Base-by-base conservation (phyloP, 2,329 filamentous ascomycete genomes). In the Xylariaceae sp. region DNA sequence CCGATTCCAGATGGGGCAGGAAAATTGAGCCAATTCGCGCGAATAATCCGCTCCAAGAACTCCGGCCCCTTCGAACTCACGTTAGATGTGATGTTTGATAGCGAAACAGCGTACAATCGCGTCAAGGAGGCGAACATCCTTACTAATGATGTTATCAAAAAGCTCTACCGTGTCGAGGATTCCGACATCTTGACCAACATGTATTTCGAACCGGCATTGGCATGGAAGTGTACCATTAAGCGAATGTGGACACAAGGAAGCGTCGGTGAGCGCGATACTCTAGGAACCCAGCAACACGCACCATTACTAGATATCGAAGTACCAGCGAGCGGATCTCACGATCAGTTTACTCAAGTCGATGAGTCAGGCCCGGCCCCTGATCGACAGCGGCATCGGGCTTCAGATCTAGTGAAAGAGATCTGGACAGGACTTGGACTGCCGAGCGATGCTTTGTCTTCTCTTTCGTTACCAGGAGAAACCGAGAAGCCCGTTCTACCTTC, bases 1-100 rank as follows among this genome's bases (percentile, higher is more conserved):
- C 27, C 35, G 22, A 33, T 48, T 6, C 36, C 36, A 11, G 18
- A 38, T 10, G 17, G 33, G 6, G 48, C 51, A 14, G 18, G 48
- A 6, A 31, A 39, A 15, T 47, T 43, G 39, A 44, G 46, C 27
- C 65, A 68, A 12, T 55, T 68, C 22, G 66, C 66, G 1, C 57
- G 54, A 1, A 58, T 70, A 2, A 55, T 70, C 22, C 64, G 68
- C 6, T 66, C 62, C 15, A 74, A 74, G 56, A 74, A 72, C 42
- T 58, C 70, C 0, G 70, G 71, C 0, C 71, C 71, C 0, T 74
- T 63, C 55, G 70, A 74, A 49, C 56, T 74, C 35, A 73, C 71
- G 1, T 62, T 74, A 12, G 71, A 73, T 50, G 61, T 72, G 43
- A 68, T 74, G 58, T 74, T 74, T 54, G 57, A 59, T 14, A 46